Conservation (phyloP, 768 basidiomycete species). For the Imleria badia region DNA sequence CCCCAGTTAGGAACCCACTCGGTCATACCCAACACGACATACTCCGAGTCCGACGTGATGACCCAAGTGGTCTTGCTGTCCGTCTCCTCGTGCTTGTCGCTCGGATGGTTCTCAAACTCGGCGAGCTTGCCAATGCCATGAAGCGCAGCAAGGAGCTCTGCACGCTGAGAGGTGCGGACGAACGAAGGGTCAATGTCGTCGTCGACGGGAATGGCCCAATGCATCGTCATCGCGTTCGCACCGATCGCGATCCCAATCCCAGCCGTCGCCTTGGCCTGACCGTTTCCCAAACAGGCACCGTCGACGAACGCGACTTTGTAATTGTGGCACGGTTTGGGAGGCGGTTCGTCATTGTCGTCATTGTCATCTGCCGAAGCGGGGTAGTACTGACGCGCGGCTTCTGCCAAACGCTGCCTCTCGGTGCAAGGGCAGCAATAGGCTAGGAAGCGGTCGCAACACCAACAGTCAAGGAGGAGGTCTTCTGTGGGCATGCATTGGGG, state of each 20-base stretch:
- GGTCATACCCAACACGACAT: constrained; percentile 36
- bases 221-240: not conserved
- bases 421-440: constrained; percentile 16
- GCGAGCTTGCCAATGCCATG: constrained; percentile 22
- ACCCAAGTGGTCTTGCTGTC: constrained; percentile 10
- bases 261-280: constrained; percentile 21
- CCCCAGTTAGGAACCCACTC: constrained; percentile 38
- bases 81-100: not conserved
- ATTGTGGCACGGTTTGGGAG: constrained; percentile 21
- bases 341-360: not conserved
- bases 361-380: not conserved
- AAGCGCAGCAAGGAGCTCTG: constrained; percentile 35
- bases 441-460: constrained; percentile 13
- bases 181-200: constrained; percentile 20
- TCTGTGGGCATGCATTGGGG: not conserved
- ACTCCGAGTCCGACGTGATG: constrained; percentile 36
- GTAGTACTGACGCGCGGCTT: not conserved
- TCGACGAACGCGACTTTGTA: constrained; percentile 35
- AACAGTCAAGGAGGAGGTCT: constrained; percentile 9
- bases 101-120: not conserved
- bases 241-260: constrained; percentile 35
- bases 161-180: constrained; percentile 32
- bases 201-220: constrained; percentile 27
- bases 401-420: not conserved
- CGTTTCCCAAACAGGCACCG: constrained; percentile 35